Percentiles rank a stretch among this genome's conserved stretches.
phyloP scores from a whole-genome alignment of 345 rosid genomes.

The Physaria fendleri region DNA sequence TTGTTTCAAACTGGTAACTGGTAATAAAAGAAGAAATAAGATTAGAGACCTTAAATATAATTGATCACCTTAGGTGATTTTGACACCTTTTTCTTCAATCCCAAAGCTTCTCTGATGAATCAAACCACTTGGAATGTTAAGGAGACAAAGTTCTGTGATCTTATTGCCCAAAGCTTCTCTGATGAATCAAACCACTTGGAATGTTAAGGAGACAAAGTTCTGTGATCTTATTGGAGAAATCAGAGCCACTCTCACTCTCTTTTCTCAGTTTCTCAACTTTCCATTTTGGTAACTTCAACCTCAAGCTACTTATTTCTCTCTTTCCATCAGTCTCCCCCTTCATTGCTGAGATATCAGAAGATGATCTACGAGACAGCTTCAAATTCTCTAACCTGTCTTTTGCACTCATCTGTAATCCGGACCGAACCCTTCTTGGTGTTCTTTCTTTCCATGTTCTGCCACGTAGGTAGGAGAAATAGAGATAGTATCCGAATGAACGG shows the following conservation, averaged over 20 bases:
- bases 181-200: slow-evolving; percentile 1
- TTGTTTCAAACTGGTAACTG: too few relatives aligned
- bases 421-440: slow-evolving; percentile 63
- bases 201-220: slow-evolving; percentile 39
- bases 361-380: slow-evolving; percentile 71
- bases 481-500: too few relatives aligned
- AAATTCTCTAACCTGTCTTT: slow-evolving; percentile 79
- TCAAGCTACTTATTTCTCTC: slow-evolving; percentile 40
- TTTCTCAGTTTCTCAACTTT: slow-evolving; percentile 61
- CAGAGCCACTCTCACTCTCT: slow-evolving; percentile 51
- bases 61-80: slow-evolving; percentile 43
- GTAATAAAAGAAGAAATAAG: too few relatives aligned
- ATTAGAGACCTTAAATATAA: background rate
- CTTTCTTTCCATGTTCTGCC: slow-evolving; percentile 33
- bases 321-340: slow-evolving; percentile 7
- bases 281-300: slow-evolving; percentile 56
- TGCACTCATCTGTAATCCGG: slow-evolving; percentile 75
- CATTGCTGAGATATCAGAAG: slow-evolving; percentile 62
- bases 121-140: slow-evolving; percentile 6
- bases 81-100: slow-evolving; percentile 24
- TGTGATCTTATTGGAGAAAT: slow-evolving; percentile 64
- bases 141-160: slow-evolving; percentile 55
- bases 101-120: slow-evolving; percentile 33
- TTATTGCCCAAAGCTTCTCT: slow-evolving; percentile 32
- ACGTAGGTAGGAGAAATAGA: too few relatives aligned